These are phyloP conservation scores for Galerina marginata DNA, from an alignment of 768 basidiomycete genomes.

Conservation along the genomic window DNA sequence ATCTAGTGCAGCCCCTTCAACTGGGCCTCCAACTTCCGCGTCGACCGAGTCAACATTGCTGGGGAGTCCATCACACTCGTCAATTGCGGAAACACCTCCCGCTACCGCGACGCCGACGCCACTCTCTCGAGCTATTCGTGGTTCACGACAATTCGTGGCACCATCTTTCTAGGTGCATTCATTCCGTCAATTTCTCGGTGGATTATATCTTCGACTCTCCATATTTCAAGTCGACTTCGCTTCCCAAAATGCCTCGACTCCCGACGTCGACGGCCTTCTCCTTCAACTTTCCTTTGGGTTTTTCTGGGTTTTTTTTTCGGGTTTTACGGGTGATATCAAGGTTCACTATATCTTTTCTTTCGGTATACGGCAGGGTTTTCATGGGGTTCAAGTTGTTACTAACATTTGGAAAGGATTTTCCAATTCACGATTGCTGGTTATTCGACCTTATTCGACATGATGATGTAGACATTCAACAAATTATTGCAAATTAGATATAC, in stretches of 20 bases:
- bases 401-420: no score
- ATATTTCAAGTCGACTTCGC: background rate
- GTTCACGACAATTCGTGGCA: background rate
- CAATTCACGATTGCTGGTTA: no score
- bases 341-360: slow-evolving; percentile 1
- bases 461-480: background rate
- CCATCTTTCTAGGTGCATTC: background rate
- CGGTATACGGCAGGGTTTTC: background rate
- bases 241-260: background rate
- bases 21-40: background rate
- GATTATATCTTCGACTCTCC: no score
- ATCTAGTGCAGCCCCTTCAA: background rate
- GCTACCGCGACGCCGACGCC: background rate
- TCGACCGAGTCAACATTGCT: background rate
- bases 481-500: background rate
- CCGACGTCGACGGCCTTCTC: background rate
- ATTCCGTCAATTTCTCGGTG: background rate
- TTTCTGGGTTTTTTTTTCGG: slow-evolving; percentile 3
- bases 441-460: no score
- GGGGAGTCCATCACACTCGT: background rate
- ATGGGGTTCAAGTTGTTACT: no score
- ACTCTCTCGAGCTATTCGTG: background rate
- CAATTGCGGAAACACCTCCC: background rate
- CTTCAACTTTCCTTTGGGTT: slow-evolving; percentile 6
- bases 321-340: slow-evolving; percentile 1